Evolutionary conservation across 2,329 filamentous ascomycete genomes (phyloP).

Genomic region (Didymella sp.): DNA sequence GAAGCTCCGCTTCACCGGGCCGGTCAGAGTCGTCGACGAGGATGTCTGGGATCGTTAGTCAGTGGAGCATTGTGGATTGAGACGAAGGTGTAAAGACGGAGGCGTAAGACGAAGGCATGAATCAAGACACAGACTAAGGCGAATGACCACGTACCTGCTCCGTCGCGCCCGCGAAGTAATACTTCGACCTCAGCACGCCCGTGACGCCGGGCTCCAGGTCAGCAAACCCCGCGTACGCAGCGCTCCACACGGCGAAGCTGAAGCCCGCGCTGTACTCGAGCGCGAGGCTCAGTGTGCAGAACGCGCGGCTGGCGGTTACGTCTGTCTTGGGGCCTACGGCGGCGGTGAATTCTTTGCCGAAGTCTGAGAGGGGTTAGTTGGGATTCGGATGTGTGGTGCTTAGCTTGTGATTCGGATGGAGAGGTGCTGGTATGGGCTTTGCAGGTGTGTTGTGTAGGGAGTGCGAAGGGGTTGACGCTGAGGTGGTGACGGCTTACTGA

Average conservation of each 20-base stretch:
- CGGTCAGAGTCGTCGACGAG: slow-evolving; percentile 28
- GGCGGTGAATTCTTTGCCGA: slow-evolving; percentile 43
- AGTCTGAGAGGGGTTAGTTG: slow-evolving; percentile 26
- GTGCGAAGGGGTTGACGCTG: not conserved
- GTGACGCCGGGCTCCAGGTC: slow-evolving; percentile 46
- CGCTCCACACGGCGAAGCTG: slow-evolving; percentile 45
- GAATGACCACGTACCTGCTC: slow-evolving; percentile 36
- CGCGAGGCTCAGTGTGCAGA: slow-evolving; percentile 49
- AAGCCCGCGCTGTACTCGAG: slow-evolving; percentile 46
- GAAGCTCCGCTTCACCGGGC: slow-evolving; percentile 55
- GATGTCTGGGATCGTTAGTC: slow-evolving; percentile 7
- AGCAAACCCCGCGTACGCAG: slow-evolving; percentile 47
- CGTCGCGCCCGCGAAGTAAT: slow-evolving; percentile 48
- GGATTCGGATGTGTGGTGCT: no score
- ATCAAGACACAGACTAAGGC: no score
- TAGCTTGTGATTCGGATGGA: no score
- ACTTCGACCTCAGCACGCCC: slow-evolving; percentile 44
- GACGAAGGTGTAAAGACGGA: no score
- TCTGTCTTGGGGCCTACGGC: slow-evolving; percentile 34
- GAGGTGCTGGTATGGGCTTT: no score
- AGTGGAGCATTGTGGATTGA: not conserved
- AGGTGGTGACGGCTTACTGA: slow-evolving; percentile 28
- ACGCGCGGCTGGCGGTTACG: slow-evolving; percentile 44
- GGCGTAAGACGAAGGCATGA: no score
- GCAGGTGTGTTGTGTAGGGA: not conserved